Percentiles rank a stretch among this genome's conserved stretches.
Conservation (phyloP, 495 filamentous ascomycete genomes). For the Aspergillus funiculosus region DNA sequence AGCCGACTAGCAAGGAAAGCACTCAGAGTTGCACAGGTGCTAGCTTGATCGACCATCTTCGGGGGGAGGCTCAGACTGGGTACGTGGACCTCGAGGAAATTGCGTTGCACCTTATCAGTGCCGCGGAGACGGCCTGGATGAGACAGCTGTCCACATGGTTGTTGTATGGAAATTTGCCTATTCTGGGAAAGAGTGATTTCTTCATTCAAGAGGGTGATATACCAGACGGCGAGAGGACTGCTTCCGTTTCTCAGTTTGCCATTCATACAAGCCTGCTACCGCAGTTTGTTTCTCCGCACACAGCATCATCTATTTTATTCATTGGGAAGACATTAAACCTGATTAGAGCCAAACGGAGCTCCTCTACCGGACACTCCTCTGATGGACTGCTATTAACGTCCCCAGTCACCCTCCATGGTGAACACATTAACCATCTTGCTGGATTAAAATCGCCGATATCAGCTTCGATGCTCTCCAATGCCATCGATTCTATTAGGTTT, state of each 20-base stretch:
- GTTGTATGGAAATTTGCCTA: conserved; percentile 75
- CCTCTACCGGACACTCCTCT: conserved; percentile 25
- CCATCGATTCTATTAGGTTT: conserved; percentile 68
- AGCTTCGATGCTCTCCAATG: conserved; percentile 57
- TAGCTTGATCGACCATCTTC: conserved; percentile 67
- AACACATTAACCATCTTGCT: conserved; percentile 69
- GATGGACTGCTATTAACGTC: conserved; percentile 44
- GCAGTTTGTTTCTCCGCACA: conserved; percentile 65
- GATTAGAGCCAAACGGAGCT: conserved; percentile 51
- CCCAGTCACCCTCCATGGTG: conserved; percentile 59
- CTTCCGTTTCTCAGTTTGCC: conserved; percentile 43
- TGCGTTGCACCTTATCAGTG: conserved; percentile 59
- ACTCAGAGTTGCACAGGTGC: conserved; percentile 51
- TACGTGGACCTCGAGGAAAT: conserved; percentile 78
- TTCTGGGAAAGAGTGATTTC: conserved; percentile 70
- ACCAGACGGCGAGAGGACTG: conserved; percentile 28
- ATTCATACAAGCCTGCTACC: conserved; percentile 58
- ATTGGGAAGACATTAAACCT: conserved; percentile 86
- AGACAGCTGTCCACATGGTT: conserved; percentile 85
- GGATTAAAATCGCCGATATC: conserved; percentile 66
- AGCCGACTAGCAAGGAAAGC: conserved; percentile 28
- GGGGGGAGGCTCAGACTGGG: conserved; percentile 74
- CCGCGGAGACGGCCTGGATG: conserved; percentile 87
- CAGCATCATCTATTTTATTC: conserved; percentile 80
- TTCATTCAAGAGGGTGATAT: conserved; percentile 56